Evolutionary conservation across 2,329 filamentous ascomycete genomes (phyloP), one percentile per base, ranked within the genome.

Genomic region (Elsinoe fawcettii): DNA sequence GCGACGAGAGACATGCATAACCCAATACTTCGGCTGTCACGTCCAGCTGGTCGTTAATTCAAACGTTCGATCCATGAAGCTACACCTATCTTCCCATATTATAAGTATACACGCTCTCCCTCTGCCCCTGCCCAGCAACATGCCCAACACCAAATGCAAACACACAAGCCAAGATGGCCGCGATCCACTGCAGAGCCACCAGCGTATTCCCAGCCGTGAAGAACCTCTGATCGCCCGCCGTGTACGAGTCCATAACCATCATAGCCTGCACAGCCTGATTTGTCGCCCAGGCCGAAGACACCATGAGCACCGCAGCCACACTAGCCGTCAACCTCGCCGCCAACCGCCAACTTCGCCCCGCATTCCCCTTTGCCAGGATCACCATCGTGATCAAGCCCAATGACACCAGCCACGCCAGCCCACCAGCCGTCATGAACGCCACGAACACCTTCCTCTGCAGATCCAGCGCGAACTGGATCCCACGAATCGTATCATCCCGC

Each of bases 381-480:
- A 61, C 47, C n/a, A 59, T 43, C 14, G 55, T 44, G 25, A 56
- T 47, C n/a, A 61, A 25, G 5, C 57, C 47, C 27, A 61, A 46
- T 11, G 27, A 43, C 12, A 59, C 34, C 7, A 61, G 47, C 60
- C 60, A 61, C 20, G 51, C 37, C 9, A 61, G n/a, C 30, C 60
- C 60, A n/a, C 57, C 60, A 9, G 60, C 60, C 12, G 60, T 61
- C 23, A 61, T 57, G 51, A 59, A 61, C 11, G 60, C 60, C 23
- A 58, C 55, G 25, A 61, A 59, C 5, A 61, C 60, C 11, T 57
- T 55, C 39, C 49, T 25, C 25, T 61, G 60, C 7, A 61, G 37
- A n/a, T 59, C 56, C 5, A 58, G 34, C 2, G 43, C 44, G 8
- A 56, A 47, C 20, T 59, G 22, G 44, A 59, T 57, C 25, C 30